Base-by-base conservation (phyloP, 2,329 filamentous ascomycete species). In the Clarireedia hainanense region DNA sequence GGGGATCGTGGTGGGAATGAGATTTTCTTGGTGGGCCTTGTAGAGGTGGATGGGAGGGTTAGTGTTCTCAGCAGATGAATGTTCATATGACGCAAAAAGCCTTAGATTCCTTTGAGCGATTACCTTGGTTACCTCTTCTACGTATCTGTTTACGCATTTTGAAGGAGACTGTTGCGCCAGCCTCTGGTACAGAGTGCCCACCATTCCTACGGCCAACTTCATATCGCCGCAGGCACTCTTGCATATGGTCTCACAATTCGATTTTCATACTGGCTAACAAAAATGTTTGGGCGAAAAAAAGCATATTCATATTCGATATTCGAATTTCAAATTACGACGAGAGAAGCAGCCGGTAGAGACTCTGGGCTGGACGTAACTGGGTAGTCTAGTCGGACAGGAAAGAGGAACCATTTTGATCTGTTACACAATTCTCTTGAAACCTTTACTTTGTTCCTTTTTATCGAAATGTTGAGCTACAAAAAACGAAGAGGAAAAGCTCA, bases 331-430 rank as follows among this genome's bases (percentile, higher is more conserved):
- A 15, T 40, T 4, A 40, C 14, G n/a, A 15, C 27, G 27, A 14
- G n/a, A 20, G 4, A 47, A 34, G 47, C 39, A 20, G 10, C 50
- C 36, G 52, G 30, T 52, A 55, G 60, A 54, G 57, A 50, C 45
- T n/a, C 17, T 40, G 15, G 17, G 20, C 20, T 20, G 14, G 34
- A 17, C 17, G 37, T 7, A 15, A 40, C 14, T 14, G 14, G 37
- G 34, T 6, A 17, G 37, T 20, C 37, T 40, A 61, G 59, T 58
- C 59, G 58, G 58, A 15, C 14, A 15, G 45, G 58, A 57, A 63
- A 62, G 63, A 59, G 61, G 61, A 65, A 61, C 64, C 59, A 60
- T 64, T 40, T 62, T 49, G 65, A 67, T 67, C 63, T 64, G 63
- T 65, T 64, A 62, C 63, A 63, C 57, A 54, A 55, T n/a, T 23